Conservation (phyloP, 805 yeast species). For the Metschnikowia colocasiae region DNA sequence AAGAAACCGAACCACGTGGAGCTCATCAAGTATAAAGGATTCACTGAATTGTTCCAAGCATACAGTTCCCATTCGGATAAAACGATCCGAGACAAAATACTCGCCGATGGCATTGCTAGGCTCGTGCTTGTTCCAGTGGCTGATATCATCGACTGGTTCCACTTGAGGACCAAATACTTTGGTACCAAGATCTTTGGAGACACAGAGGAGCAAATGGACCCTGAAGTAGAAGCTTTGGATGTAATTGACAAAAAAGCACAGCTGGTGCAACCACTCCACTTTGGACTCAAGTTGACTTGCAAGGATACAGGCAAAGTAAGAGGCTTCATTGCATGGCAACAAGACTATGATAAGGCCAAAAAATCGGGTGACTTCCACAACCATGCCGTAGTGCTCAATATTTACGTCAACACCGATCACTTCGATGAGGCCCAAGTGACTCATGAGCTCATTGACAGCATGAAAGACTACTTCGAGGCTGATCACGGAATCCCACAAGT, state of each 20-base stretch:
- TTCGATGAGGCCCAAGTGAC: conserved; percentile 18
- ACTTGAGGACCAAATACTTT: conserved; percentile 35
- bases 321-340: conserved; percentile 40
- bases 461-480: conserved; percentile 18
- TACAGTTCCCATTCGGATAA: conserved; percentile 22
- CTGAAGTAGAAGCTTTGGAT: conserved; percentile 10
- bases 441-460: conserved; percentile 11
- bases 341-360: conserved; percentile 26
- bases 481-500: conserved; percentile 12
- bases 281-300: conserved; percentile 28
- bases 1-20: conserved; percentile 8
- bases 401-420: conserved; percentile 21
- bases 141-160: conserved; percentile 40
- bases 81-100: conserved; percentile 19
- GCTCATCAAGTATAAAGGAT: conserved; percentile 29
- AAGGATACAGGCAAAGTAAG: conserved; percentile 16
- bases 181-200: conserved; percentile 14
- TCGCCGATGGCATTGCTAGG: conserved; percentile 30
- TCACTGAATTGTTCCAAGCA: conserved; percentile 22
- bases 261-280: conserved; percentile 25
- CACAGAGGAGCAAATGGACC: conserved; percentile 4
- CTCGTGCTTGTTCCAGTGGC: conserved; percentile 28
- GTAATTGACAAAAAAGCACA: conserved; percentile 20
- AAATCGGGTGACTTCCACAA: conserved; percentile 17
- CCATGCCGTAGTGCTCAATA: conserved; percentile 27